Conservation (phyloP, 176 grass and related monocot genomes). For the Areca catechu region DNA sequence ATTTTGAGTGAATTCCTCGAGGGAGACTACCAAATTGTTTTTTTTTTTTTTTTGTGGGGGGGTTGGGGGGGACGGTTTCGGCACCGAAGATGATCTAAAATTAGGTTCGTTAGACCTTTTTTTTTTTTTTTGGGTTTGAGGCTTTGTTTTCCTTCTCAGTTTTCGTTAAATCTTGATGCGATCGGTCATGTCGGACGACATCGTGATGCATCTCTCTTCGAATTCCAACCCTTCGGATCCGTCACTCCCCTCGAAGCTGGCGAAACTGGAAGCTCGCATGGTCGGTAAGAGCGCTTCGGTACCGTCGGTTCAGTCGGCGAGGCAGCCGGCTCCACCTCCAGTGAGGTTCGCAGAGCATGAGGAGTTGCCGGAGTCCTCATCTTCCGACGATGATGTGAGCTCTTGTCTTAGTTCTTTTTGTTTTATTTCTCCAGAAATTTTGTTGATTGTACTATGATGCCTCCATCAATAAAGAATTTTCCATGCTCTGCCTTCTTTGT, state of each 20-base stretch:
- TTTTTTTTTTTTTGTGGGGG: too few relatives aligned
- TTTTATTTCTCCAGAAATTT: too few relatives aligned
- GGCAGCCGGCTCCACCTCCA: conserved; percentile 13
- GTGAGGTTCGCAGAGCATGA: conserved; percentile 60
- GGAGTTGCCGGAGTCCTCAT: conserved; percentile 74
- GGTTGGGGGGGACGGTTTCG: too few relatives aligned
- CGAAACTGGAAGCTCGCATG: conserved; percentile 98
- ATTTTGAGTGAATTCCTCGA: not conserved
- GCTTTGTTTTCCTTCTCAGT: conserved; percentile 13
- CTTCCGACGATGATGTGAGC: conserved; percentile 83
- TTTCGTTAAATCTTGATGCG: conserved; percentile 25
- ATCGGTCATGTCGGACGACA: conserved; percentile 72
- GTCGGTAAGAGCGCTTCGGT: conserved; percentile 83
- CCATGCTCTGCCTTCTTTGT: too few relatives aligned
- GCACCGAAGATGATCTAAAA: too few relatives aligned
- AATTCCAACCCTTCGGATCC: conserved; percentile 71
- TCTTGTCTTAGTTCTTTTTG: conserved; percentile 17
- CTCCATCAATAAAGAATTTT: too few relatives aligned
- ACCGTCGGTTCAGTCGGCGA: conserved; percentile 31
- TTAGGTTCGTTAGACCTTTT: too few relatives aligned
- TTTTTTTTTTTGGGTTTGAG: too few relatives aligned
- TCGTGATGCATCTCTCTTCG: conserved; percentile 87
- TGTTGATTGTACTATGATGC: too few relatives aligned
- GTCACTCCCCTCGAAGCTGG: conserved; percentile 71
- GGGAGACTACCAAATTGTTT: not conserved